Percentiles rank a stretch among this genome's conserved stretches.
These are phyloP conservation scores for Candida qinlingensis DNA, from an alignment of 805 yeast species.

Conservation along the genomic window DNA sequence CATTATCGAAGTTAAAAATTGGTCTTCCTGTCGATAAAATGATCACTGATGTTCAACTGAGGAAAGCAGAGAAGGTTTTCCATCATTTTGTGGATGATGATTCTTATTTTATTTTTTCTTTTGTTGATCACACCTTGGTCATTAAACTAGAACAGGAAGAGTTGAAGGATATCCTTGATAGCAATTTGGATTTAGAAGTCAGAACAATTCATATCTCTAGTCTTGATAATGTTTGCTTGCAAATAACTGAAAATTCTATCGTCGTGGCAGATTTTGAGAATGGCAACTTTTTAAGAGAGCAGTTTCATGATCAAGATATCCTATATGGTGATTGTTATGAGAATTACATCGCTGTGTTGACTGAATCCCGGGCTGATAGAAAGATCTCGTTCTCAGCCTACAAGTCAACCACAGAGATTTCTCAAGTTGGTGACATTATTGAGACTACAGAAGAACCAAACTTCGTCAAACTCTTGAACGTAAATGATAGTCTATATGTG, in stretches of 20 bases:
- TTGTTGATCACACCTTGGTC: conserved; percentile 34
- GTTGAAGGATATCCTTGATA: conserved; percentile 24
- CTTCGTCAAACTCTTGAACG: conserved; percentile 16
- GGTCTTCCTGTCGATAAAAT: conserved; percentile 18
- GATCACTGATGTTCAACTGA: conserved; percentile 13
- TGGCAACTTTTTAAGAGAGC: conserved; percentile 2
- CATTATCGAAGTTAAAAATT: conserved; percentile 13
- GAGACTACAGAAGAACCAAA: conserved; percentile 6
- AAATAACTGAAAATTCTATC: conserved; percentile 21
- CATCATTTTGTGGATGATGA: conserved; percentile 14
- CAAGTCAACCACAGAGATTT: conserved; percentile 11
- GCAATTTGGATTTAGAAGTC: conserved; percentile 13
- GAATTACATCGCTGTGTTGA: conserved; percentile 8
- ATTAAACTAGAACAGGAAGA: conserved; percentile 28
- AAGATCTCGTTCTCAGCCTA: neutral
- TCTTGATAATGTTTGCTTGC: conserved; percentile 17
- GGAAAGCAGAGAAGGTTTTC: conserved; percentile 15
- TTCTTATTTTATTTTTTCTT: conserved; percentile 30
- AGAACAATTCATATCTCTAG: conserved; percentile 15
- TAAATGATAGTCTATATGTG: conserved; percentile 5
- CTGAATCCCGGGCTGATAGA: conserved; percentile 2
- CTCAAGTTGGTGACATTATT: conserved; percentile 1
- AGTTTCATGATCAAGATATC: conserved; percentile 6
- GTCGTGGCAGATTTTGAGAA: conserved; percentile 16
- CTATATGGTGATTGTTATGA: conserved; percentile 19